phyloP scores from a whole-genome alignment of 2,329 filamentous ascomycete species.

The Trichophyton equinum region DNA sequence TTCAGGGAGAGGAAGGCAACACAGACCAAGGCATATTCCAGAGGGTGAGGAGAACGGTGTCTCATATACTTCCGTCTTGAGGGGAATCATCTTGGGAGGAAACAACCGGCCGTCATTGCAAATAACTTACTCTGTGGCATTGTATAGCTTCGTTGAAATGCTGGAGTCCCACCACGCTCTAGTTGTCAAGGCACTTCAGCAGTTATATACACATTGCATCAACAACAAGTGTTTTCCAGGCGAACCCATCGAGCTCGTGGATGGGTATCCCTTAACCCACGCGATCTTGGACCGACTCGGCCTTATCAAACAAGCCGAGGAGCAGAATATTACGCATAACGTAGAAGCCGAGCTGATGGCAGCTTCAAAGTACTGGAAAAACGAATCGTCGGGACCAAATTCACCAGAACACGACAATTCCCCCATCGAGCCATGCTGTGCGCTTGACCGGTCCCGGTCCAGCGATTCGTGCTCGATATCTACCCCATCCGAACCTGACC shows the following conservation, averaged over 20 bases:
- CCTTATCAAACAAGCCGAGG: conserved; percentile 33
- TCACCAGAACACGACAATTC: conserved; percentile 28
- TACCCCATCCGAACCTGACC: conserved; percentile 2
- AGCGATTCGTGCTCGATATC: conserved; percentile 8
- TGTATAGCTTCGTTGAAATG: conserved; percentile 32
- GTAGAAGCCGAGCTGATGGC: conserved; percentile 24
- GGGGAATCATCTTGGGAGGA: background rate
- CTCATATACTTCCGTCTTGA: background rate
- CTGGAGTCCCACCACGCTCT: conserved; percentile 33
- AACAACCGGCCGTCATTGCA: background rate
- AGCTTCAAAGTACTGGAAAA: conserved; percentile 26
- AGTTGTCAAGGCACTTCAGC: conserved; percentile 32
- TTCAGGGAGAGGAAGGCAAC: conserved; percentile 34
- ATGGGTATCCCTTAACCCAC: conserved; percentile 32
- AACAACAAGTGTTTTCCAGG: conserved; percentile 34
- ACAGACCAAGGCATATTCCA: conserved; percentile 33
- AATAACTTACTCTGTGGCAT: background rate
- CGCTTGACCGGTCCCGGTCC: conserved; percentile 5
- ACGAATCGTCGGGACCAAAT: conserved; percentile 25
- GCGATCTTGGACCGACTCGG: conserved; percentile 32
- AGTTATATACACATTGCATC: conserved; percentile 31
- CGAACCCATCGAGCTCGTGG: conserved; percentile 29
- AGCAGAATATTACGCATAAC: conserved; percentile 22
- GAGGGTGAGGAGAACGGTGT: conserved; percentile 22
- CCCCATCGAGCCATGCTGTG: conserved; percentile 20